phyloP scores from a whole-genome alignment of 208 protist genomes.

The Crithidia expoeki region DNA sequence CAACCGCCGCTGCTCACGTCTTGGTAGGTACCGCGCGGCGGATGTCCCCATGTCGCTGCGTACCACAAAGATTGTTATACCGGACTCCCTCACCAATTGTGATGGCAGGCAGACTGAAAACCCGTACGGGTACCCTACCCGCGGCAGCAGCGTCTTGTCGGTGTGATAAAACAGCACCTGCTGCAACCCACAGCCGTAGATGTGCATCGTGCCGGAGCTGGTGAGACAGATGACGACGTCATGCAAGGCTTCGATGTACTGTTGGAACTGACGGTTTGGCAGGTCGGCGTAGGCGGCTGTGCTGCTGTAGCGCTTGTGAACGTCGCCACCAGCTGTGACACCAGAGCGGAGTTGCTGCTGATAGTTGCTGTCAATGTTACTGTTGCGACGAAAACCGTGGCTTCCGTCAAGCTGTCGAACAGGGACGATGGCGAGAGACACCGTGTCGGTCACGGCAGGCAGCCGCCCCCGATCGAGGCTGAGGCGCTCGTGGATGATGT shows the following conservation, averaged over 20 bases:
- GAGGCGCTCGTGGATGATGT: slow-evolving; percentile 32
- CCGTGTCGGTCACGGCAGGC: slow-evolving; percentile 33
- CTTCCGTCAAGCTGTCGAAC: slow-evolving; percentile 15
- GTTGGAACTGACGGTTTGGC: slow-evolving; percentile 27
- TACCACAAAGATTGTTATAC: slow-evolving; percentile 16
- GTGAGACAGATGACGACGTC: slow-evolving; percentile 49
- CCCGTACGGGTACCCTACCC: slow-evolving; percentile 33
- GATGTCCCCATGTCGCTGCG: slow-evolving; percentile 28
- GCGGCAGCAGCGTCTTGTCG: slow-evolving; percentile 37
- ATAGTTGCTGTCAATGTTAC: background rate
- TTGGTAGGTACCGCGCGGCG: slow-evolving; percentile 29
- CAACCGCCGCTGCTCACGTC: slow-evolving; percentile 5
- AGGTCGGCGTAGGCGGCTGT: slow-evolving; percentile 4
- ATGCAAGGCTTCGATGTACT: slow-evolving; percentile 29
- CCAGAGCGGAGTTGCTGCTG: background rate
- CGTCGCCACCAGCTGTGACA: background rate
- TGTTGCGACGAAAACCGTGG: background rate
- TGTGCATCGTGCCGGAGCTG: slow-evolving; percentile 51
- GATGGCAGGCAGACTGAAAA: slow-evolving; percentile 35
- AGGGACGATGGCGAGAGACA: slow-evolving; percentile 39
- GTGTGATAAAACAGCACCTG: slow-evolving; percentile 37
- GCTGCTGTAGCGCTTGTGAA: slow-evolving; percentile 23
- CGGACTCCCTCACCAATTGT: slow-evolving; percentile 18
- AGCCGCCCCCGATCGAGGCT: slow-evolving; percentile 48
- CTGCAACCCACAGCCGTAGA: slow-evolving; percentile 45